Evolutionary conservation across 441 rosid genomes (phyloP).

Genomic region (Eugenia klotzschiana): DNA sequence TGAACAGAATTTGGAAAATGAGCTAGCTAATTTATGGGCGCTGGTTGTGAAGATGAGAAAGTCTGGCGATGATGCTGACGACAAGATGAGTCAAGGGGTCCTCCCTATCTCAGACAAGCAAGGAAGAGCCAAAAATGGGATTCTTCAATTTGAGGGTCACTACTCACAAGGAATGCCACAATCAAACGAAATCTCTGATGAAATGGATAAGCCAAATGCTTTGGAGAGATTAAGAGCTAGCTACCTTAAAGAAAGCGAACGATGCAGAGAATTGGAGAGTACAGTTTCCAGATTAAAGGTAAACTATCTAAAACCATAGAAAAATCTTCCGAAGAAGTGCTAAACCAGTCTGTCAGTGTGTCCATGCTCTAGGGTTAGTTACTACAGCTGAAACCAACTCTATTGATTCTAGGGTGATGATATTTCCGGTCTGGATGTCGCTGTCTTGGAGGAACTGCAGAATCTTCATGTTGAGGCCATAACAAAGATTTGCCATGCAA

Average conservation of each 20-base stretch:
- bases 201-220: constrained; percentile 11
- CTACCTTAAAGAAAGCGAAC: constrained; percentile 30
- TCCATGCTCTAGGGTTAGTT: background rate
- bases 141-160: constrained; percentile 11
- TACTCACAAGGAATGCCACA: constrained; percentile 9
- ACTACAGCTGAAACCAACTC: background rate
- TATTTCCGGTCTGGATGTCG: constrained; percentile 25
- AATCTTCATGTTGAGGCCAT: constrained; percentile 54
- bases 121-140: constrained; percentile 16
- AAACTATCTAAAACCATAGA: background rate
- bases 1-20: constrained; percentile 45
- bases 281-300: constrained; percentile 44
- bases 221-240: constrained; percentile 20
- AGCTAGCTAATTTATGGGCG: constrained; percentile 56
- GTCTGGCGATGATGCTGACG: constrained; percentile 14
- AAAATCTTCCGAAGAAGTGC: background rate
- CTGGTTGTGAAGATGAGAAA: constrained; percentile 39
- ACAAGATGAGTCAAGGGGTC: constrained; percentile 5
- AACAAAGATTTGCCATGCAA: constrained; percentile 45
- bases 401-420: constrained; percentile 38
- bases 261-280: constrained; percentile 39
- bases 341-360: background rate
- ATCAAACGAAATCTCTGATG: constrained; percentile 12
- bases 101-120: constrained; percentile 2
- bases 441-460: constrained; percentile 42